Conservation (phyloP, 345 rosid genomes). For the Jatropha curcas region DNA sequence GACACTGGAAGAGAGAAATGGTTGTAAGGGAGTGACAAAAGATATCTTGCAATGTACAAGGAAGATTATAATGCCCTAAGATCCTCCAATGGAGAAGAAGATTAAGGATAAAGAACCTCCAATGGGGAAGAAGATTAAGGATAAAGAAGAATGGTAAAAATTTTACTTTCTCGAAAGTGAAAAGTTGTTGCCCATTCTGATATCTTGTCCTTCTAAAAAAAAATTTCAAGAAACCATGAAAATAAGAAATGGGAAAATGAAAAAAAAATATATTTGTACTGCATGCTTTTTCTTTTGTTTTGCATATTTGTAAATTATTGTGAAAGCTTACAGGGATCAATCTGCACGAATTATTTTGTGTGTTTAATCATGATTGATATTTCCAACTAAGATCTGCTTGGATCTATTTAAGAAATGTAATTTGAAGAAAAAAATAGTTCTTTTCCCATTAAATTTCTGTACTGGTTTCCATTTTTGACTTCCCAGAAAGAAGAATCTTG, state of each 20-base stretch:
- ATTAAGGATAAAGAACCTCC: too few relatives aligned
- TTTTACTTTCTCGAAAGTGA: background rate
- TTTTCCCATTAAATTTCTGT: background rate
- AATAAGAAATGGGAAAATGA: background rate
- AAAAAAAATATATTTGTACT: background rate
- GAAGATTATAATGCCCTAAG: too few relatives aligned
- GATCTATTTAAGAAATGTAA: too few relatives aligned
- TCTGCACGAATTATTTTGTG: background rate
- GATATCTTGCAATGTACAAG: conserved; percentile 1
- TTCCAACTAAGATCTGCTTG: background rate
- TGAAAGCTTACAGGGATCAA: background rate
- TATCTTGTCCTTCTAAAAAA: background rate
- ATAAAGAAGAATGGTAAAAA: background rate
- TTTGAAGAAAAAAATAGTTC: too few relatives aligned
- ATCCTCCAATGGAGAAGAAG: too few relatives aligned
- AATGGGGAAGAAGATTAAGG: conserved; percentile 1
- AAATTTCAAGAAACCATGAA: too few relatives aligned
- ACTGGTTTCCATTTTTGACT: background rate
- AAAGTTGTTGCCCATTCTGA: background rate
- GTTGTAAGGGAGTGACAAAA: too few relatives aligned
- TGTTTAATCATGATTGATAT: background rate
- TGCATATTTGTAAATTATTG: background rate
- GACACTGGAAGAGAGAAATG: background rate
- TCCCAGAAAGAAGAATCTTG: background rate
- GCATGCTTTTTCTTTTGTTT: background rate